phyloP scores from a whole-genome alignment of 106 monocot genomes.

The Acanthochlamys bracteata region DNA sequence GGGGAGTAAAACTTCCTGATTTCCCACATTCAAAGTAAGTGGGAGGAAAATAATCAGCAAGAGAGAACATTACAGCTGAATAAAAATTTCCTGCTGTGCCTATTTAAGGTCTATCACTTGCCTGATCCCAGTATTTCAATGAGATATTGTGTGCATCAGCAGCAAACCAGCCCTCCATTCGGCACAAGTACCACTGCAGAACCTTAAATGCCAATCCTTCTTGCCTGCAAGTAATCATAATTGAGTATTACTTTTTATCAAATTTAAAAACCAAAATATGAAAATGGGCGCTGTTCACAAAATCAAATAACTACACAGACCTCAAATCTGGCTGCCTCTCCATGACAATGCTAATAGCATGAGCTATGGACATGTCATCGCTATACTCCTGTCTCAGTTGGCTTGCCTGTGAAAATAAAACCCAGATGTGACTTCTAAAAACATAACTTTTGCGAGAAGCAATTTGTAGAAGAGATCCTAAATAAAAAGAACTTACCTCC shows the following conservation, averaged over 20 bases:
- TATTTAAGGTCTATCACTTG: slow-evolving; percentile 14
- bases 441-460: not conserved
- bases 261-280: not conserved
- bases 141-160: slow-evolving; percentile 86
- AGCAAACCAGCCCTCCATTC: slow-evolving; percentile 99
- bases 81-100: not conserved
- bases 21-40: not conserved
- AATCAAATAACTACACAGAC: slow-evolving; percentile 18
- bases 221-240: slow-evolving; percentile 27
- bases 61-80: not conserved
- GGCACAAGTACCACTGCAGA: slow-evolving; percentile 93
- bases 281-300: not conserved
- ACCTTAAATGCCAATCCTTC: slow-evolving; percentile 79
- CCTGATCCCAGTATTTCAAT: slow-evolving; percentile 84
- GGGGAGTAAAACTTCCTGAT: slow-evolving; percentile 83
- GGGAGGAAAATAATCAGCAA: not conserved
- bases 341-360: slow-evolving; percentile 51
- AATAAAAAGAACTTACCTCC: slow-evolving; percentile 35
- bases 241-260: not conserved
- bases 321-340: slow-evolving; percentile 67
- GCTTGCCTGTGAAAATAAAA: slow-evolving; percentile 51
- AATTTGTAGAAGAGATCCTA: not conserved
- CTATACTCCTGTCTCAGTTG: slow-evolving; percentile 51
- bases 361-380: slow-evolving; percentile 71
- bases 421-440: not conserved